A percentile compares a stretch with the other conserved stretches of the same genome.
phyloP scores from a whole-genome alignment of 192 early-diverging fungal species.

The Gigaspora rosea region DNA sequence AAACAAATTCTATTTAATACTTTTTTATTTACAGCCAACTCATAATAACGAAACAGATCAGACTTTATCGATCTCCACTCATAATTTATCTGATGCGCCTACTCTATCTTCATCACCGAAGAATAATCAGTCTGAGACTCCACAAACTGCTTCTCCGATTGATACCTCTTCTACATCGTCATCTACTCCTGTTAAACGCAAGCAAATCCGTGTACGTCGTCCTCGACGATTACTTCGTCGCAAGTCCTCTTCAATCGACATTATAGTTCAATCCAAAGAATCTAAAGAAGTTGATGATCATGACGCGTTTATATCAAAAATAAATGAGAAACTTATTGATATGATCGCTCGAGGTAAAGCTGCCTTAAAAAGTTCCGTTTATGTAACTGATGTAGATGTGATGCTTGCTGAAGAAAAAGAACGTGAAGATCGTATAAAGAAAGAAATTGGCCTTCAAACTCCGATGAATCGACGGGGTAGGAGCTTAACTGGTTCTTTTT shows the following conservation, averaged over 20 bases:
- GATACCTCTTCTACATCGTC: not conserved
- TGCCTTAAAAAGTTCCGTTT: constrained; percentile 25
- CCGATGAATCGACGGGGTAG: not conserved
- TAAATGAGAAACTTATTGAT: constrained; percentile 25
- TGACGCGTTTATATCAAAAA: not conserved
- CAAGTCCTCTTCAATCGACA: not conserved
- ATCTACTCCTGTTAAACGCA: not conserved
- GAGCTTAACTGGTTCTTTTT: not conserved
- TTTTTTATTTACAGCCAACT: no score
- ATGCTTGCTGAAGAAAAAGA: constrained; percentile 24
- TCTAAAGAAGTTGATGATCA: not conserved
- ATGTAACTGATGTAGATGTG: constrained; percentile 30
- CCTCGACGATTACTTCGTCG: constrained; percentile 11
- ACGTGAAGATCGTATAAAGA: constrained; percentile 27
- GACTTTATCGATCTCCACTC: no score
- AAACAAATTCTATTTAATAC: no score
- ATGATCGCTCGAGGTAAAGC: constrained; percentile 28
- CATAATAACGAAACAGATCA: no score
- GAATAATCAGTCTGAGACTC: not conserved
- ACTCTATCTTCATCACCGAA: not conserved
- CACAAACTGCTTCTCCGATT: not conserved
- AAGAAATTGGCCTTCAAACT: constrained; percentile 23
- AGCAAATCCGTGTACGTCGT: constrained; percentile 11
- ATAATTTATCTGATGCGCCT: not conserved
- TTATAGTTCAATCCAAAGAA: not conserved